Evolutionary conservation across 805 yeast species (phyloP), one percentile per base, ranked within the genome.

Genomic region (Barnettozyma populi): DNA sequence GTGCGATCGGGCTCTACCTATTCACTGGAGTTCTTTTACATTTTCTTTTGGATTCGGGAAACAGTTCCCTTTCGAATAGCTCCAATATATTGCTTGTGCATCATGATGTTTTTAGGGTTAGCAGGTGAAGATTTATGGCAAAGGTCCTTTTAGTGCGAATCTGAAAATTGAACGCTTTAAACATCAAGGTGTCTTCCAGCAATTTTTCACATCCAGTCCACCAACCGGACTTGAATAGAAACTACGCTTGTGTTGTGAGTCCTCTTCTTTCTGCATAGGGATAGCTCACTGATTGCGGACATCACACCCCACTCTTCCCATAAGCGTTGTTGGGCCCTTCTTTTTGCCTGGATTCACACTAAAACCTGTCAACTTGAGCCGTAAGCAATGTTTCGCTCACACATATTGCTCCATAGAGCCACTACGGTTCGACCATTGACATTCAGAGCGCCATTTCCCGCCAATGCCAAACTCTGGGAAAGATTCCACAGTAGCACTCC

Each of bases 401-500:
- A 35, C 18, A 7, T 38, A 11, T 38, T 38, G 24, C 19, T 38
- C 10, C 25, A 23, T 7, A 8, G 14, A 21, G 41, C 19, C 13
- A 13, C 14, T 14, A 21, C 14, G 7, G 5, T 38, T 7, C 41
- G 41, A 2, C 41, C 41, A 23, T 23, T 38, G 29, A n/a, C 13
- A 7, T 19, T 19, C 18, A 38, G 19, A 6, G 10, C 41, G 16
- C 16, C 41, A 38, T 23, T 38, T 16, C 16, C 8, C 21, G 18
- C 14, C 21, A 35, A 16, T 19, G 3, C 11, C 8, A 35, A 4
- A 20, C 32, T 21, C 11, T 32, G 18, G 10, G 11, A 21, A 14
- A 19, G 48, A 21, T 45, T 45, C 19, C 40, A 27, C 31, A 40
- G 41, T 21, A 25, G 44, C 8, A 13, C 43, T 11, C 32, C 43